Base-by-base conservation (phyloP, 139 green algal genomes). In the Coelastrella sp. region DNA sequence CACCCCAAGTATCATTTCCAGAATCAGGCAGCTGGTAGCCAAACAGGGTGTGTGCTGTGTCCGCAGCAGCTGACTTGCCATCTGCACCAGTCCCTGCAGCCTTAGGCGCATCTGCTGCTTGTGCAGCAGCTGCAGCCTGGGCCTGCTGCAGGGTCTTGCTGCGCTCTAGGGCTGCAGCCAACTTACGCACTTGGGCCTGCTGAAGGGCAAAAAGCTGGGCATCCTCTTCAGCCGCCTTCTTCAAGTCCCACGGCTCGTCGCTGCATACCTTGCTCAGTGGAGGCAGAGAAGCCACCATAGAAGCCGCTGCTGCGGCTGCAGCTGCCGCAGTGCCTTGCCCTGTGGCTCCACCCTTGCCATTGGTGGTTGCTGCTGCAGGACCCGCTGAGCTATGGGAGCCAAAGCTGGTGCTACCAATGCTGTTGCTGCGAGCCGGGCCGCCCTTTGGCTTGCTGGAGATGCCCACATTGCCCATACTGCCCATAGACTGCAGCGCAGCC, bases 1-100 rank as follows among this genome's bases (percentile, higher is more conserved):
- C 78, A 14, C 78, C 87, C 87, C 87, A 91, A 4, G 87, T 87
- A 47, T 91, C 87, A 59, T 82, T 78, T 6, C 87, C 87, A 61
- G 87, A 58, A 56, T 91, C 78, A 3, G 87, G 87, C 78, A 91
- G 66, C 22, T 73, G 61, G 59, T 91, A 91, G 47, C 64, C 47
- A 74, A 91, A 91, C 75, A 74, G 32, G 7, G 59, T 60, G 17
- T 56, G 32, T 22, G 74, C 59, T 14, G 5, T 13, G 73, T 74
- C 85, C 14, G 85, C 85, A 23, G 56, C 32, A 47, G 58, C 66
- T 16, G 4, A 5, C 23, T 56, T 61, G 11, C 13, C 85, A 78
- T 11, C 71, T 19, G 22, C 22, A 16, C 8, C 23, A 57, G 7
- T 17, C 20, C 22, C 71, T 23, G 73, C 23, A 32, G 32, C 58